Percentiles rank a stretch among this genome's conserved stretches.
phyloP scores from a whole-genome alignment of 192 early-diverging fungal genomes.

The Funneliformis mosseae region DNA sequence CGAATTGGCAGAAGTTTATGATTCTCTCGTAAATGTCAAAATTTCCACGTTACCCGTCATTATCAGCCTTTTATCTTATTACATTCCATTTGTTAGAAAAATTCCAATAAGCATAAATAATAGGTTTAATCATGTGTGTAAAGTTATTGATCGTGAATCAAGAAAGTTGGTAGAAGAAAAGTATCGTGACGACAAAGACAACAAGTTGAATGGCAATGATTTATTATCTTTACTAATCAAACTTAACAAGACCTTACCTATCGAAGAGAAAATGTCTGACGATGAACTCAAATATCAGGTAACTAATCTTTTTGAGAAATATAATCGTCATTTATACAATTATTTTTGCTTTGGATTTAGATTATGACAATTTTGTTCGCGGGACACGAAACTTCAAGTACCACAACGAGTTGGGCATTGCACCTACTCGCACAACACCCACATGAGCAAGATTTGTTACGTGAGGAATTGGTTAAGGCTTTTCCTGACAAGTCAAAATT shows the following conservation, averaged over 20 bases:
- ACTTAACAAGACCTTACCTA: conserved; percentile 43
- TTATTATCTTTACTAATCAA: conserved; percentile 49
- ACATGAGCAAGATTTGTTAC: conserved; percentile 38
- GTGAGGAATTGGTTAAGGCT: conserved; percentile 34
- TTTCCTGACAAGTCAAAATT: conserved; percentile 44
- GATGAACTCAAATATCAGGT: conserved; percentile 50
- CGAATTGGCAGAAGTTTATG: conserved; percentile 50
- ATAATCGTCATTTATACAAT: neutral
- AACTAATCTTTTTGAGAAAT: neutral
- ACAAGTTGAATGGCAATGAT: conserved; percentile 39
- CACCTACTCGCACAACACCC: conserved; percentile 52
- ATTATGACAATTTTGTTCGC: conserved; percentile 36
- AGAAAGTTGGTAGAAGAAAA: conserved; percentile 43
- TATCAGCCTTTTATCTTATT: conserved; percentile 35
- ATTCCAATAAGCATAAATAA: conserved; percentile 28
- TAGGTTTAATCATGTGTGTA: conserved; percentile 20
- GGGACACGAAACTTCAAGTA: conserved; percentile 61
- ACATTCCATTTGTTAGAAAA: conserved; percentile 36
- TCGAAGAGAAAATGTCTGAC: conserved; percentile 45
- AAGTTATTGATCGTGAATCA: conserved; percentile 40
- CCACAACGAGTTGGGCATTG: conserved; percentile 53
- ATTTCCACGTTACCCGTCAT: conserved; percentile 22
- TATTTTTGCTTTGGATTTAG: neutral
- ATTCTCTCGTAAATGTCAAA: conserved; percentile 21
- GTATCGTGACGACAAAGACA: conserved; percentile 26